Evolutionary conservation across 2,329 filamentous ascomycete genomes (phyloP).

Genomic region (Verticillium isaacii): DNA sequence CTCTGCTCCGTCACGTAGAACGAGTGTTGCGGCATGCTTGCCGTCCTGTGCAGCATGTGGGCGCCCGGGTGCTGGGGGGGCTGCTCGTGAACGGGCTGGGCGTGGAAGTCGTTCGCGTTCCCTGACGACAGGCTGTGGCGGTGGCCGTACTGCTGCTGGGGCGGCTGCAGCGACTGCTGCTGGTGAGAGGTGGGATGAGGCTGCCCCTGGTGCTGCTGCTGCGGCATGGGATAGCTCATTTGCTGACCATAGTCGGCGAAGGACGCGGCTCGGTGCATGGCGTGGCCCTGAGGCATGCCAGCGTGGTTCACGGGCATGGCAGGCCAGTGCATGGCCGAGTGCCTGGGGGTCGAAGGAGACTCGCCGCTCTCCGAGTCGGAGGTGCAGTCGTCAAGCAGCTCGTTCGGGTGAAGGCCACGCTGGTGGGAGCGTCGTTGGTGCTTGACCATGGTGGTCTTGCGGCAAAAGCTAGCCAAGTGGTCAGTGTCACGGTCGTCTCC

Average conservation of each 20-base stretch:
- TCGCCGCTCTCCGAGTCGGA: conserved; percentile 56
- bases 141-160: conserved; percentile 29
- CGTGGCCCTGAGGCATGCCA: conserved; percentile 28
- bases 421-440: conserved; percentile 60
- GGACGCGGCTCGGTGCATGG: conserved; percentile 47
- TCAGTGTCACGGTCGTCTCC: not conserved
- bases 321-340: conserved; percentile 46
- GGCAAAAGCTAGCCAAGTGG: conserved; percentile 52
- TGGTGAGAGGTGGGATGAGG: not conserved
- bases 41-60: conserved; percentile 44
- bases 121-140: conserved; percentile 41
- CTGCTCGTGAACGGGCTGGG: conserved; percentile 35
- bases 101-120: conserved; percentile 39
- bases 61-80: conserved; percentile 34
- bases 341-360: conserved; percentile 54
- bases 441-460: conserved; percentile 69
- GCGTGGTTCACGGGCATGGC: conserved; percentile 33
- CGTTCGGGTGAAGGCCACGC: conserved; percentile 50
- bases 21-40: conserved; percentile 38
- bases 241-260: conserved; percentile 52
- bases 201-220: conserved; percentile 18
- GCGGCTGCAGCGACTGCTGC: not conserved
- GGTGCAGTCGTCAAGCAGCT: conserved; percentile 47
- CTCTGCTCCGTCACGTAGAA: conserved; percentile 58
- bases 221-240: conserved; percentile 39